Base-by-base conservation (phyloP, 2,329 filamentous ascomycete genomes). In the Cordyceps militaris region DNA sequence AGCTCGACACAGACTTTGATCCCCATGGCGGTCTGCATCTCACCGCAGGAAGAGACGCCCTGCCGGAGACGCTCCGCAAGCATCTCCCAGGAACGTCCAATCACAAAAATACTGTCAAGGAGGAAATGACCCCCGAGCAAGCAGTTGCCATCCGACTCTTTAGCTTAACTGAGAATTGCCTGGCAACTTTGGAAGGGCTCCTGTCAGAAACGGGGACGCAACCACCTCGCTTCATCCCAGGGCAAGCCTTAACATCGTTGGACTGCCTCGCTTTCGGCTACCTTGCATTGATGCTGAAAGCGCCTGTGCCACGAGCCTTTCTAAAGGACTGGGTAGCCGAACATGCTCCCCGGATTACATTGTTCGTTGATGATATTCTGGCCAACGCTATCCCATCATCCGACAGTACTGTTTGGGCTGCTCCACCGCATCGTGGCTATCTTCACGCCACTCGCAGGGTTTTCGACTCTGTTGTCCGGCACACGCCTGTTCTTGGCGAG, bases 231-330 rank as follows among this genome's bases (percentile, higher is more conserved):
- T 74, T 74, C 61, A 70, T 74, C 49, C 38, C 60, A 3, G 56
- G 59, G 1, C 60, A 57, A 59, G 1, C 60, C 14, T 46, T 68
- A 4, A 70, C 71, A 0, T 71, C 64, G 23, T 61, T 95, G 24
- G 92, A 97, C 70, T 96, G 89, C 67, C 70, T 97, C 48, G 86
- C 84, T 0, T 83, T 90, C 65, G 94, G 86, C 11, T 96, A 95
- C 69, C 75, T 97, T 36, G 80, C 84, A 2, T 73, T 97, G 51
- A 88, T 94, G 76, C 75, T 87, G 23, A 73, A 76, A 55, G 70
- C 73, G 8, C 66, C 71, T 13, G 76, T 79, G 3, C 78, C 78
- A 3, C 72, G 72, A 46, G 64, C 69, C 11, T 74, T 74, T 52
- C 56, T 74, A 13, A 70, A 73, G 53, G 73, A 77, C 54, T 78